Evolutionary conservation across 768 basidiomycete species (phyloP).

Genomic region (Glaciozyma antarctica): DNA sequence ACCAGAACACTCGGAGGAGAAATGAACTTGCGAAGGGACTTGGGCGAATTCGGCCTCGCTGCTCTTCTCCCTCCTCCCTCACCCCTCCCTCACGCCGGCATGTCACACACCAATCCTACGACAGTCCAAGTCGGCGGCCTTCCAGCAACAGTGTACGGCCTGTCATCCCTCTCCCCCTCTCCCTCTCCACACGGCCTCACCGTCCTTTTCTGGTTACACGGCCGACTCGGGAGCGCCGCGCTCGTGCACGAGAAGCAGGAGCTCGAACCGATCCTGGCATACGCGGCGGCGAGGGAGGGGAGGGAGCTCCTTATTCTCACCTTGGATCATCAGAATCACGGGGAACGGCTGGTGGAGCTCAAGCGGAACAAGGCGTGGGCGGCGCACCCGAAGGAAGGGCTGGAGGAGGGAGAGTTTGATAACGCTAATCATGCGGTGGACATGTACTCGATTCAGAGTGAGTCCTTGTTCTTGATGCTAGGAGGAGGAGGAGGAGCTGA

Average conservation of each 20-base stretch:
- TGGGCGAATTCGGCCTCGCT: no score
- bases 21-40: no score
- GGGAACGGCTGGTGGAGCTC: conserved; percentile 41
- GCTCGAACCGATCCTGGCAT: conserved; percentile 40
- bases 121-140: conserved; percentile 18
- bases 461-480: conserved; percentile 10
- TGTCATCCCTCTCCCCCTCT: neutral
- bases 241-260: conserved; percentile 35
- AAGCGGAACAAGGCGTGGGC: conserved; percentile 43
- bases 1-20: no score
- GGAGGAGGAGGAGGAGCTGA: neutral
- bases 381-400: conserved; percentile 26
- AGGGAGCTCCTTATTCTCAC: conserved; percentile 47
- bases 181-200: conserved; percentile 25
- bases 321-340: conserved; percentile 52
- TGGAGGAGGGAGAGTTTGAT: conserved; percentile 37
- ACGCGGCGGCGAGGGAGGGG: conserved; percentile 17
- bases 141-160: conserved; percentile 18
- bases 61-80: no score
- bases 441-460: conserved; percentile 48
- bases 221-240: conserved; percentile 40
- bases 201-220: conserved; percentile 48
- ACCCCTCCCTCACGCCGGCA: no score
- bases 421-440: conserved; percentile 38
- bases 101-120: neutral